Evolutionary conservation across 2,329 filamentous ascomycete genomes (phyloP).

Genomic region (Claviceps quebecensis): DNA sequence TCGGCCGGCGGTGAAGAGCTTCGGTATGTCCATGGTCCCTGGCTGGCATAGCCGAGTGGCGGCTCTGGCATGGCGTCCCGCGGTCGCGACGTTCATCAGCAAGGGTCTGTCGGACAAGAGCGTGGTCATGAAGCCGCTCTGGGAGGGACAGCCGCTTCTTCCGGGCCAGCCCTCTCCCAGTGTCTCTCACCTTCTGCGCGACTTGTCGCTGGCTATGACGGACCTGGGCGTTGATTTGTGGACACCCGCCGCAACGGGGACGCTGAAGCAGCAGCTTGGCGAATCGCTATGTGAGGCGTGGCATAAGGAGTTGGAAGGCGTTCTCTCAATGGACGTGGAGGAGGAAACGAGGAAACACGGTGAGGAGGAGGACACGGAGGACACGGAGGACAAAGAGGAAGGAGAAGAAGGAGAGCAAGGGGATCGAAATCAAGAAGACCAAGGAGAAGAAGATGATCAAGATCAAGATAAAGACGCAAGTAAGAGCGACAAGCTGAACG

Average conservation of each 20-base stretch:
- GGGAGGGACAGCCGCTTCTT: conserved; percentile 64
- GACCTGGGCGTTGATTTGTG: conserved; percentile 64
- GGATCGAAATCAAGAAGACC: neutral
- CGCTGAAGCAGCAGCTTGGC: conserved; percentile 46
- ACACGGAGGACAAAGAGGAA: neutral
- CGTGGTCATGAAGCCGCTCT: conserved; percentile 53
- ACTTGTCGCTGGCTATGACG: conserved; percentile 53
- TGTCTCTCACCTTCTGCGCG: conserved; percentile 57
- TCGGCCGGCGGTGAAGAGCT: conserved; percentile 32
- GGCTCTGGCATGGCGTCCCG: conserved; percentile 31
- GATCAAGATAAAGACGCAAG: neutral
- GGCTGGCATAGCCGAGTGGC: conserved; percentile 51
- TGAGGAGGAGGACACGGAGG: conserved; percentile 7
- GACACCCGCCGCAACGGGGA: conserved; percentile 52
- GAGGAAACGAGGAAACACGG: neutral
- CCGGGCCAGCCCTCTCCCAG: conserved; percentile 67
- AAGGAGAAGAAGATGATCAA: neutral
- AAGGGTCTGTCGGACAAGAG: conserved; percentile 27
- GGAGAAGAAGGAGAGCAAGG: conserved; percentile 4
- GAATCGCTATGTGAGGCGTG: conserved; percentile 36
- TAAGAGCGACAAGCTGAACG: conserved; percentile 4
- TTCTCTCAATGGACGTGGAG: conserved; percentile 8
- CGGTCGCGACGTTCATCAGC: conserved; percentile 34
- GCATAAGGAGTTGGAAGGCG: conserved; percentile 26
- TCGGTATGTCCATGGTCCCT: conserved; percentile 48